Evolutionary conservation across 2,329 filamentous ascomycete genomes (phyloP).

Genomic region (Stemphylium lycopersici): DNA sequence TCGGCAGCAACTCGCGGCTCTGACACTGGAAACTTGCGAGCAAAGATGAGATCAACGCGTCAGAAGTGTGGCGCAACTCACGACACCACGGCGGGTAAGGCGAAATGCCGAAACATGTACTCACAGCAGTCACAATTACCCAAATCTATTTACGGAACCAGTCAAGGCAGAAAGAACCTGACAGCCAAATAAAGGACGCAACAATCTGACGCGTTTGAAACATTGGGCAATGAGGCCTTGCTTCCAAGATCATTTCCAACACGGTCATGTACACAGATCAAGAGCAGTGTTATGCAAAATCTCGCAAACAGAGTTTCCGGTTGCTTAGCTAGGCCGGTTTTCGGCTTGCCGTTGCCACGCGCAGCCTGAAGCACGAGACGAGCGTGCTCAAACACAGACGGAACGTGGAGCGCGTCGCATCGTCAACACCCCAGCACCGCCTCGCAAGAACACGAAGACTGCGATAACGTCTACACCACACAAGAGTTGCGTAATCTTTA

Average conservation of each 20-base stretch:
- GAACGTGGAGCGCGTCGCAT: slow-evolving; percentile 44
- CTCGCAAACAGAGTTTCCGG: slow-evolving; percentile 31
- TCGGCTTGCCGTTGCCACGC: slow-evolving; percentile 6
- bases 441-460: slow-evolving; percentile 20
- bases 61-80: not conserved
- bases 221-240: slow-evolving; percentile 10
- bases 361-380: slow-evolving; percentile 27
- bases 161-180: not conserved
- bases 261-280: not conserved
- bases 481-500: not conserved
- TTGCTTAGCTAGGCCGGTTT: slow-evolving; percentile 11
- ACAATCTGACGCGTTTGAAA: slow-evolving; percentile 18
- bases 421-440: slow-evolving; percentile 24
- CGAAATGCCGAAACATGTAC: slow-evolving; percentile 2
- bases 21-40: too few relatives aligned
- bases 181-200: slow-evolving; percentile 15
- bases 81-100: not conserved
- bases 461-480: not conserved
- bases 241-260: slow-evolving; percentile 5
- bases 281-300: slow-evolving; percentile 20
- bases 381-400: slow-evolving; percentile 41
- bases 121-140: not conserved
- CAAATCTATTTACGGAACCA: not conserved
- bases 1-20: not conserved
- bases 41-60: not conserved